Conservation (phyloP, 2,329 filamentous ascomycete species). For the Sphaerulina populicola region DNA sequence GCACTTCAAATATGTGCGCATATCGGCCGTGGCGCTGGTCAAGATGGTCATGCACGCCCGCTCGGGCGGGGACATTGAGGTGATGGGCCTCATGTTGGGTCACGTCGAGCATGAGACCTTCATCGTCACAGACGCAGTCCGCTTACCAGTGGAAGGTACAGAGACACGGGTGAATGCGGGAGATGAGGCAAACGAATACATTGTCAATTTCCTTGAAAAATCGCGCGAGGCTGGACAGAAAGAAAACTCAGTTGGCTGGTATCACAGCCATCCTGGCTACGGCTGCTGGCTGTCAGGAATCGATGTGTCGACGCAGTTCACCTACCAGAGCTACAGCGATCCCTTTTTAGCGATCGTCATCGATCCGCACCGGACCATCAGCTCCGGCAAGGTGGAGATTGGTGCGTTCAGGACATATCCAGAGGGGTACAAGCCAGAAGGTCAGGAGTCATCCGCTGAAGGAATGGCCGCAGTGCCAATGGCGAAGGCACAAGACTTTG, state of each 20-base stretch:
- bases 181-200: conserved; percentile 93
- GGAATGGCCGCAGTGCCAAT: conserved; percentile 73
- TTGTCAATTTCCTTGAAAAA: conserved; percentile 72
- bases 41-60: conserved; percentile 99
- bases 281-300: conserved; percentile 97
- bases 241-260: conserved; percentile 96
- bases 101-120: conserved; percentile 80
- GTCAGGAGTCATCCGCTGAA: conserved; percentile 38
- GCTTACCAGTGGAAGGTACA: conserved; percentile 92
- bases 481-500: conserved; percentile 93
- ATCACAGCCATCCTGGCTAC: conserved; percentile 94
- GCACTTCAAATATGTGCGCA: conserved; percentile 88
- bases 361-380: conserved; percentile 91
- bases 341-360: conserved; percentile 95
- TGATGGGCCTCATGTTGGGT: conserved; percentile 98
- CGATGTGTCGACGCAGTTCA: conserved; percentile 79
- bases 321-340: conserved; percentile 77
- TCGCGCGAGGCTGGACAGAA: conserved; percentile 67
- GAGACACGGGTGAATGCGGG: conserved; percentile 96
- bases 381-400: conserved; percentile 91
- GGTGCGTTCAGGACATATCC: conserved; percentile 92
- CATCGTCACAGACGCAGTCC: conserved; percentile 87
- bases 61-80: conserved; percentile 82
- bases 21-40: conserved; percentile 84
- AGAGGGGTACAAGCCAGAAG: conserved; percentile 55